phyloP scores from a whole-genome alignment of 129 eudicot species.

The Rutidosis leptorrhynchoides region DNA sequence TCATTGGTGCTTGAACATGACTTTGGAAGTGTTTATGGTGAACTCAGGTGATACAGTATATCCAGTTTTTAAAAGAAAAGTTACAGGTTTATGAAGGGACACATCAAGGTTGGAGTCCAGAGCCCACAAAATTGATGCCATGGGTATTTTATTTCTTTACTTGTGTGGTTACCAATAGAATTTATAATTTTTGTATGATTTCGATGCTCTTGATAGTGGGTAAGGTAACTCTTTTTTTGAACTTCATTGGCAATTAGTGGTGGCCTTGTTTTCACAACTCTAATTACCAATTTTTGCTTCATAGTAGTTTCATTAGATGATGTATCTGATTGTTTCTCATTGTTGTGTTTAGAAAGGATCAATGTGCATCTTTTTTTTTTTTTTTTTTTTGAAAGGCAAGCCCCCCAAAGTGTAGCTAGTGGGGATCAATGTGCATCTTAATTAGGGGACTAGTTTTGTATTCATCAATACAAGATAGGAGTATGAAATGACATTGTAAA shows the following conservation, averaged over 20 bases:
- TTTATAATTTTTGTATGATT: background rate
- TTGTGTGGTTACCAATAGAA: constrained; percentile 9
- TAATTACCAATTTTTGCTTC: constrained; percentile 3
- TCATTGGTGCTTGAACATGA: constrained; percentile 14
- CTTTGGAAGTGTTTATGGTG: constrained; percentile 9
- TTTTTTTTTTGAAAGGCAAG: too few relatives aligned
- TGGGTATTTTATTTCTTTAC: constrained; percentile 44
- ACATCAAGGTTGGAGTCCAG: constrained; percentile 65
- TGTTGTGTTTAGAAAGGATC: constrained; percentile 14
- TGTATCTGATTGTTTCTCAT: constrained; percentile 17
- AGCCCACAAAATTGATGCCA: constrained; percentile 59
- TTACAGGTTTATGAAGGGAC: constrained; percentile 69
- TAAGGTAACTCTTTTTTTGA: constrained; percentile 9
- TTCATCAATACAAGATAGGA: background rate
- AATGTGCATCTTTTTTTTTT: background rate
- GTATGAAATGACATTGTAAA: background rate
- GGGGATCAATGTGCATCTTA: background rate
- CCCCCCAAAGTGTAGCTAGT: too few relatives aligned
- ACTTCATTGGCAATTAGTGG: background rate
- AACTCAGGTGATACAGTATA: constrained; percentile 76
- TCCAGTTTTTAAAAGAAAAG: constrained; percentile 79
- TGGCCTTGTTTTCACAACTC: constrained; percentile 5
- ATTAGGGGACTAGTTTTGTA: background rate
- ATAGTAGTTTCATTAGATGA: background rate
- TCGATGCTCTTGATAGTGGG: background rate